Evolutionary conservation across 176 grass and related monocot genomes (phyloP).

Genomic region (Elymus sibiricus): DNA sequence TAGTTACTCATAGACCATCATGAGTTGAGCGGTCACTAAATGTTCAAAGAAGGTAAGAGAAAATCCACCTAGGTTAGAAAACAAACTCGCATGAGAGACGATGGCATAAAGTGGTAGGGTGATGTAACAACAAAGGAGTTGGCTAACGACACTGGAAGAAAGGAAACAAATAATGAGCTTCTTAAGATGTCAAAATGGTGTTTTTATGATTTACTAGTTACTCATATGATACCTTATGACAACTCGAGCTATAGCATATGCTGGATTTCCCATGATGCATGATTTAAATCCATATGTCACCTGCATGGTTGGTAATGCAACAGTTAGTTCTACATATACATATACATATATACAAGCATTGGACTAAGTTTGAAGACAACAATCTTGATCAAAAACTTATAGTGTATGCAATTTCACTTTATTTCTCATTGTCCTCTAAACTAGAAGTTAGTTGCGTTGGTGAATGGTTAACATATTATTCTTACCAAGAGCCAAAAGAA

Average conservation of each 20-base stretch:
- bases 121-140: slow-evolving; percentile 65
- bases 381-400: not conserved
- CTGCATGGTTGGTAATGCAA: slow-evolving; percentile 20
- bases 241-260: slow-evolving; percentile 43
- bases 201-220: not conserved
- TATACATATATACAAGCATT: not conserved
- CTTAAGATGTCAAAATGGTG: not conserved
- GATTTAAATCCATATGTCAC: slow-evolving; percentile 42
- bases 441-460: not conserved
- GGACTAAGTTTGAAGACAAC: not conserved
- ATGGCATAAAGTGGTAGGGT: slow-evolving; percentile 88
- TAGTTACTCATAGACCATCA: not conserved
- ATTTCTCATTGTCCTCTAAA: not conserved
- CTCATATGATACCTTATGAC: slow-evolving; percentile 37
- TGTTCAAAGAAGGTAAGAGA: not conserved
- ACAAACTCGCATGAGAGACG: slow-evolving; percentile 66
- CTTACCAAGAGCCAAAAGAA: slow-evolving; percentile 88
- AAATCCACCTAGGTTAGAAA: not conserved
- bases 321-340: not conserved
- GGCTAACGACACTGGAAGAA: slow-evolving; percentile 48
- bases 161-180: not conserved
- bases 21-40: not conserved
- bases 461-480: not conserved
- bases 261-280: slow-evolving; percentile 53
- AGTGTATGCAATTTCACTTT: not conserved